Evolutionary conservation across 306 rosid species (phyloP).

Genomic region (Carpinus fangiana): DNA sequence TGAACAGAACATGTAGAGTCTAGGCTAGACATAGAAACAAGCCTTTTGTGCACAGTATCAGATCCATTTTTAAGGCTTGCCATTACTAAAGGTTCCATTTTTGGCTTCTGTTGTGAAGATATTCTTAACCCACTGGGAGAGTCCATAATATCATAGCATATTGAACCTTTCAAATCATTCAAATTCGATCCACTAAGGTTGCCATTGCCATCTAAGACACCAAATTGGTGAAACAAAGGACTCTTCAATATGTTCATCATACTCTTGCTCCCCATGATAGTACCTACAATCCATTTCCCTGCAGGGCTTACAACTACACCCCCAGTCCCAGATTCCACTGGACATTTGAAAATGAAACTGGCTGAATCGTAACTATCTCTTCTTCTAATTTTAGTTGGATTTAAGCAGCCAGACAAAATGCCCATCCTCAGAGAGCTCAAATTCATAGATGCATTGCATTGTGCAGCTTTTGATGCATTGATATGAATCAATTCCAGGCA

Average conservation of each 20-base stretch:
- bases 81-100: slow-evolving; percentile 33
- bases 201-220: slow-evolving; percentile 41
- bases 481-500: slow-evolving; percentile 73
- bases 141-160: slow-evolving; percentile 45
- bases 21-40: slow-evolving; percentile 61
- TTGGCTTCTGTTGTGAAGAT: slow-evolving; percentile 47
- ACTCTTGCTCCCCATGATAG: slow-evolving; percentile 91
- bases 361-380: slow-evolving; percentile 38
- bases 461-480: slow-evolving; percentile 61
- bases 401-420: slow-evolving; percentile 46
- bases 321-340: slow-evolving; percentile 28
- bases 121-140: slow-evolving; percentile 45
- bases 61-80: slow-evolving; percentile 45
- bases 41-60: slow-evolving; percentile 43
- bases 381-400: slow-evolving; percentile 27
- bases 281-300: slow-evolving; percentile 55
- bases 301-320: slow-evolving; percentile 39
- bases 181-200: slow-evolving; percentile 40
- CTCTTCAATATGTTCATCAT: slow-evolving; percentile 76
- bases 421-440: slow-evolving; percentile 45
- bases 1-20: slow-evolving; percentile 53
- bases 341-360: slow-evolving; percentile 38
- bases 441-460: slow-evolving; percentile 44
- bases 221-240: slow-evolving; percentile 58
- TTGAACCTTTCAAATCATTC: slow-evolving; percentile 47